phyloP scores from a whole-genome alignment of 257 asterid species.

The Euphrasia confusa region DNA sequence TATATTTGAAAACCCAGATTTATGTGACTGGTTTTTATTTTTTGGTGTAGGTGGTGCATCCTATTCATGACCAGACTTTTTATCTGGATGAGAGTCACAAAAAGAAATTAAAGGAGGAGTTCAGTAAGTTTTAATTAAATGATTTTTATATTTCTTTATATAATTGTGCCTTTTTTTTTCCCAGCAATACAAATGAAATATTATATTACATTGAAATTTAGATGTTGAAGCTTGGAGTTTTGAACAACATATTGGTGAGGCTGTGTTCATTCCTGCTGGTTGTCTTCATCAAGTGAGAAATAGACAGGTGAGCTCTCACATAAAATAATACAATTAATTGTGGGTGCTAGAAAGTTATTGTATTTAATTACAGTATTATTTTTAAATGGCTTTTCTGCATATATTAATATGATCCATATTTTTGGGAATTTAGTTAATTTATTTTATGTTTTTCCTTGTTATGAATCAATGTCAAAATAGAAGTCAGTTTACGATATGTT shows the following conservation, averaged over 20 bases:
- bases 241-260: no score
- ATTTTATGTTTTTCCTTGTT: neutral
- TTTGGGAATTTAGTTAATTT: neutral
- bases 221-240: slow-evolving; percentile 76
- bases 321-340: neutral
- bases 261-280: no score
- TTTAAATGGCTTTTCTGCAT: neutral
- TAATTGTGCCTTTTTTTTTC: slow-evolving; percentile 13
- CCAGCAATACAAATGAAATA: slow-evolving; percentile 13
- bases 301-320: neutral
- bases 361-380: no score
- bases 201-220: slow-evolving; percentile 13
- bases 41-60: slow-evolving; percentile 54
- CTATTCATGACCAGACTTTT: slow-evolving; percentile 71
- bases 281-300: no score
- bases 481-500: neutral
- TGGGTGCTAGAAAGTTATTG: neutral
- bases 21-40: neutral
- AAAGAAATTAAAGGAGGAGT: slow-evolving; percentile 5
- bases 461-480: neutral
- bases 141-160: neutral
- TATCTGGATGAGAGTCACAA: slow-evolving; percentile 50
- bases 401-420: neutral
- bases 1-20: neutral
- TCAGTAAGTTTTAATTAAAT: slow-evolving; percentile 36